Evolutionary conservation across 805 yeast species (phyloP).

Genomic region (Soucietia sequanensis): DNA sequence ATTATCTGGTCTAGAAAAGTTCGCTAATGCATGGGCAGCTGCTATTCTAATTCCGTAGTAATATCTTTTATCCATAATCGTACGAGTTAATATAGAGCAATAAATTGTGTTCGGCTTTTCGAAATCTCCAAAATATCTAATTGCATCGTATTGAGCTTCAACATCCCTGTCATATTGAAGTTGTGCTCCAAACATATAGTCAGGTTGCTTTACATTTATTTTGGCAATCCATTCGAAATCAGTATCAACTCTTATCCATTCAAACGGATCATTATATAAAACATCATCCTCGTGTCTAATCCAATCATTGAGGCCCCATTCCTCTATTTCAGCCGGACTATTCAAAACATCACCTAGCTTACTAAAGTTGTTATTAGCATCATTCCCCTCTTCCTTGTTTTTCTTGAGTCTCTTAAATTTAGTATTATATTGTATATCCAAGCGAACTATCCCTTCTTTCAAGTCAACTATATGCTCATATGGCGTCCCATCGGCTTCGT

Average conservation of each 20-base stretch:
- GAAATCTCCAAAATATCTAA: constrained; percentile 63
- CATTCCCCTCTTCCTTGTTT: constrained; percentile 48
- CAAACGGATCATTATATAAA: constrained; percentile 82
- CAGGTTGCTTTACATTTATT: constrained; percentile 81
- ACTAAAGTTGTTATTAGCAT: constrained; percentile 41
- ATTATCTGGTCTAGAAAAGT: constrained; percentile 57
- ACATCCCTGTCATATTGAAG: constrained; percentile 93
- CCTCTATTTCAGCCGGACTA: constrained; percentile 54
- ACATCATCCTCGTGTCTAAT: constrained; percentile 65
- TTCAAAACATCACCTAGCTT: constrained; percentile 75
- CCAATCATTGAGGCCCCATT: constrained; percentile 78
- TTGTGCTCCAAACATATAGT: constrained; percentile 92
- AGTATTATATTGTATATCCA: constrained; percentile 94
- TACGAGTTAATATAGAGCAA: constrained; percentile 74
- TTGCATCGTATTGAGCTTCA: constrained; percentile 89
- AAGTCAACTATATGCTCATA: constrained; percentile 95
- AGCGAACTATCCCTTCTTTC: constrained; percentile 77
- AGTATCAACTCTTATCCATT: constrained; percentile 97
- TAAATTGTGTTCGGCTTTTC: constrained; percentile 60
- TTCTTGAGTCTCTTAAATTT: constrained; percentile 82
- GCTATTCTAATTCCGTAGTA: constrained; percentile 86
- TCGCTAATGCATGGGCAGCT: constrained; percentile 78
- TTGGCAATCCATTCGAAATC: constrained; percentile 96
- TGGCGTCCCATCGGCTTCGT: constrained; percentile 98
- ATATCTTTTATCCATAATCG: constrained; percentile 79